phyloP scores from a whole-genome alignment of 148 eudicot genomes.

The Rhododendron molle region DNA sequence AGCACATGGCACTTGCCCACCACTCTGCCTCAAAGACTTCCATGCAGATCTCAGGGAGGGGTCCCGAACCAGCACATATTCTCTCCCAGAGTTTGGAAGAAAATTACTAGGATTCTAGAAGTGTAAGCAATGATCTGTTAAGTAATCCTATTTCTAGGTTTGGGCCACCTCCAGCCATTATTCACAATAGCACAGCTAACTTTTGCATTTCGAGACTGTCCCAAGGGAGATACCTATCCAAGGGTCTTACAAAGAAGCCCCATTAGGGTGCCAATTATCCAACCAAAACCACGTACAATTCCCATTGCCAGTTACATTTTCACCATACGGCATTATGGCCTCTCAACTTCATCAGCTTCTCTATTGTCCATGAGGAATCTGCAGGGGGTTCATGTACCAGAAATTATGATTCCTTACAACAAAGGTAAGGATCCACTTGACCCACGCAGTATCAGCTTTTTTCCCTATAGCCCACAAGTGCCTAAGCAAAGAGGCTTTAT shows the following conservation, averaged over 20 bases:
- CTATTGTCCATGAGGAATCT: neutral
- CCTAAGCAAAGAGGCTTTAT: neutral
- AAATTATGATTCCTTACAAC: neutral
- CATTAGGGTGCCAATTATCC: neutral
- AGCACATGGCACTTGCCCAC: neutral
- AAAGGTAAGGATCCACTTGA: neutral
- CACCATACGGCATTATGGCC: neutral
- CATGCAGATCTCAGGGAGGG: neutral
- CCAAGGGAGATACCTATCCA: neutral
- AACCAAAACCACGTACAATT: neutral
- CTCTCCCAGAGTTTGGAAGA: neutral
- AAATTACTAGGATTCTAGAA: neutral
- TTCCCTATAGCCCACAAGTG: neutral
- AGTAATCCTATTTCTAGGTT: neutral
- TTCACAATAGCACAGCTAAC: neutral
- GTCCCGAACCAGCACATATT: neutral
- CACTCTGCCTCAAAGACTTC: neutral
- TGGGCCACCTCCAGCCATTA: neutral
- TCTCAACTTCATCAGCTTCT: neutral
- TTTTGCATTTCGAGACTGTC: neutral
- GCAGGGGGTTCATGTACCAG: neutral
- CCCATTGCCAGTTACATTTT: neutral
- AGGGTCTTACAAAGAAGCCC: neutral
- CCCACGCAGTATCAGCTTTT: neutral
- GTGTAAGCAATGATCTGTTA: neutral